Evolutionary conservation across 768 basidiomycete species (phyloP).

Genomic region (Mycena capillaripes): DNA sequence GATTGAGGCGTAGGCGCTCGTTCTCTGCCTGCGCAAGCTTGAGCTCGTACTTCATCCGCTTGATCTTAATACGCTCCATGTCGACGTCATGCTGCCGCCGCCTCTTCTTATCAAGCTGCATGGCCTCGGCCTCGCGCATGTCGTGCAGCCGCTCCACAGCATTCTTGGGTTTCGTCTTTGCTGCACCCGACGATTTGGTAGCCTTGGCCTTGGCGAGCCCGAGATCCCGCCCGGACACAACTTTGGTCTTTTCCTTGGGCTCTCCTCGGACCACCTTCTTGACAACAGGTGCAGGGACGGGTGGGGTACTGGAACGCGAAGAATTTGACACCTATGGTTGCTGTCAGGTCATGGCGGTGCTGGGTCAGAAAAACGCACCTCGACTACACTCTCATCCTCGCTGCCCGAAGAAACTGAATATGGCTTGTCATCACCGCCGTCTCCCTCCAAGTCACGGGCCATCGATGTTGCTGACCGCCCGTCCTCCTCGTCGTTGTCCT

Average conservation of each 20-base stretch:
- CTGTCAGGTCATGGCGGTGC: no score
- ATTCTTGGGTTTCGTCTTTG: background rate
- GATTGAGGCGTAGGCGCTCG: background rate
- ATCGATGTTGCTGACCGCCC: background rate
- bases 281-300: background rate
- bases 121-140: constrained; percentile 3
- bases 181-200: background rate
- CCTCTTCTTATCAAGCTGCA: background rate
- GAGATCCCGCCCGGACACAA: background rate
- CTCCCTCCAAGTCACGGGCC: no score
- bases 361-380: background rate
- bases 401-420: background rate
- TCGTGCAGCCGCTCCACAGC: constrained; percentile 7
- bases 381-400: background rate
- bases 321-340: no score
- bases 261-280: background rate
- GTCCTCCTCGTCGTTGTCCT: constrained; percentile 9
- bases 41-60: background rate
- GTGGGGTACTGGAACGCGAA: no score
- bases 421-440: background rate
- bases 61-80: background rate
- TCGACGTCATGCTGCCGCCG: background rate
- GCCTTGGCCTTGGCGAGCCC: constrained; percentile 3
- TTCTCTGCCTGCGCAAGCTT: constrained; percentile 4
- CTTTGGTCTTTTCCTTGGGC: background rate